Percentiles rank a stretch among this genome's conserved stretches.
phyloP scores from a whole-genome alignment of 1,139 yeast species.

The Yamadazyma diospyri region DNA sequence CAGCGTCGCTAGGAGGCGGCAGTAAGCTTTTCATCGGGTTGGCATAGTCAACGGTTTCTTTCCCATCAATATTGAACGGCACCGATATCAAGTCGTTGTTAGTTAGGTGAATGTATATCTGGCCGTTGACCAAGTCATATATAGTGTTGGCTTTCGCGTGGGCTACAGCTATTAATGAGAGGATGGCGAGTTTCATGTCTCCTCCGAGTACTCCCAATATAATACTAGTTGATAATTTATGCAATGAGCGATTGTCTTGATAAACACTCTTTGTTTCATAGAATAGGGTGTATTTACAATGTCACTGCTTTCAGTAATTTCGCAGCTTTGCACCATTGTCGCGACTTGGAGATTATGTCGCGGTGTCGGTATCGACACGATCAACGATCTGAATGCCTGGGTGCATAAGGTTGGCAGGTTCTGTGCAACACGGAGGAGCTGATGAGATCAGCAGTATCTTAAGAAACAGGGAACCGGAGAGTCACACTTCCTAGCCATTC shows the following conservation, averaged over 20 bases:
- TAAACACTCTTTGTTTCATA: background rate
- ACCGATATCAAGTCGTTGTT: constrained; percentile 35
- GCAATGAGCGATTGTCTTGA: constrained; percentile 1
- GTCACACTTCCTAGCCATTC: too few relatives aligned
- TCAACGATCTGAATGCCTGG: too few relatives aligned
- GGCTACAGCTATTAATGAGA: background rate
- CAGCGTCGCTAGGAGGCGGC: constrained; percentile 31
- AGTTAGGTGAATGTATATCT: constrained; percentile 32
- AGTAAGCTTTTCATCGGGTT: too few relatives aligned
- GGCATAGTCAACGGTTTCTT: constrained; percentile 20
- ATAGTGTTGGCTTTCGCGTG: constrained; percentile 12
- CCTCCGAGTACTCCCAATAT: background rate
- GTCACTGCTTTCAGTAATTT: background rate
- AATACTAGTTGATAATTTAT: background rate
- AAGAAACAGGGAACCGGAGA: too few relatives aligned
- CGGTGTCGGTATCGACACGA: background rate
- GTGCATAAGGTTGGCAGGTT: too few relatives aligned
- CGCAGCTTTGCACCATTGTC: background rate
- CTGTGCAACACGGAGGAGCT: too few relatives aligned
- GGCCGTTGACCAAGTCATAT: constrained; percentile 34
- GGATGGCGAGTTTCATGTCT: too few relatives aligned
- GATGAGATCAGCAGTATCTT: too few relatives aligned
- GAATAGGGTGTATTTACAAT: constrained; percentile 1
- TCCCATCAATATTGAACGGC: constrained; percentile 34
- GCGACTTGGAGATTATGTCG: constrained; percentile 1